phyloP scores from a whole-genome alignment of 345 rosid genomes.

The Isatis tinctoria region DNA sequence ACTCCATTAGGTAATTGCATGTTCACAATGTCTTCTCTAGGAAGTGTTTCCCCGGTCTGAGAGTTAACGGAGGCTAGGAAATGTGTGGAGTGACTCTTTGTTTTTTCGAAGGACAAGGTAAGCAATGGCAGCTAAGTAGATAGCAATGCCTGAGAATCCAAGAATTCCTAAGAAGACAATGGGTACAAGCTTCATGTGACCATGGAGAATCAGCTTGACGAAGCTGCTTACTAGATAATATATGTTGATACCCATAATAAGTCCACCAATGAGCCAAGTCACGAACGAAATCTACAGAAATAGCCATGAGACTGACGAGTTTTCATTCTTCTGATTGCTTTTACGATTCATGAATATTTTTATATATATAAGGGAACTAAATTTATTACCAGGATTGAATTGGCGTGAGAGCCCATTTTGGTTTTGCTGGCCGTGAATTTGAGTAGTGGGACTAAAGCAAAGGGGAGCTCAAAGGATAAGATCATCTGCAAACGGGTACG shows the following conservation, averaged over 20 bases:
- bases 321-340: background rate
- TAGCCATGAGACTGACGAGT: background rate
- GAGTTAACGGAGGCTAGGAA: constrained; percentile 37
- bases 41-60: constrained; percentile 34
- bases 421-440: constrained; percentile 86
- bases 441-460: constrained; percentile 87
- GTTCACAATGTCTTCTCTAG: constrained; percentile 61
- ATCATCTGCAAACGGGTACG: constrained; percentile 59
- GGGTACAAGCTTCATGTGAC: constrained; percentile 39
- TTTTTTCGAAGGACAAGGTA: constrained; percentile 71
- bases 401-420: constrained; percentile 78
- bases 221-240: constrained; percentile 60
- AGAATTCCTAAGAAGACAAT: constrained; percentile 51
- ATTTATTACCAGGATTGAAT: constrained; percentile 50
- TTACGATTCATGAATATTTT: background rate
- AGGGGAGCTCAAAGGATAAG: constrained; percentile 94
- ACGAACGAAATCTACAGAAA: constrained; percentile 51
- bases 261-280: constrained; percentile 74
- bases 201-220: constrained; percentile 50
- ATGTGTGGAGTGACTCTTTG: constrained; percentile 36
- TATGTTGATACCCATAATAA: constrained; percentile 76
- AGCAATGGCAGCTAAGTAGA: constrained; percentile 61
- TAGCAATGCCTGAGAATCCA: constrained; percentile 54
- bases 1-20: constrained; percentile 67
- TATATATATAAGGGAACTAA: background rate